These are phyloP conservation scores for Boletus vinaceobasis DNA, from an alignment of 768 basidiomycete genomes.

Conservation along the genomic window DNA sequence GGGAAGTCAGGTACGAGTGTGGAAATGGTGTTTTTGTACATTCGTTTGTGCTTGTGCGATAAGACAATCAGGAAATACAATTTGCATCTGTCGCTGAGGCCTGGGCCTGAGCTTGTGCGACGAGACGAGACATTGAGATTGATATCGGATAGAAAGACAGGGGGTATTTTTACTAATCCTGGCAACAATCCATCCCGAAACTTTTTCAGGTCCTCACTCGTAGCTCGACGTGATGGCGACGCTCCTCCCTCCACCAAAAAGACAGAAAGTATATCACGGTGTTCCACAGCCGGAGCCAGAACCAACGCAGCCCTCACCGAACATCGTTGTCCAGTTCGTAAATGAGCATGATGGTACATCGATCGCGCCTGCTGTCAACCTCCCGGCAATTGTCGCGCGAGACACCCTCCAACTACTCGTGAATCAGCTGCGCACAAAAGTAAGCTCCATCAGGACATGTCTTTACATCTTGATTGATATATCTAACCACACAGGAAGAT, in stretches of 20 bases:
- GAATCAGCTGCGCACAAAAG: constrained; percentile 79
- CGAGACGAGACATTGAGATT: no score
- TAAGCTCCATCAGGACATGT: constrained; percentile 34
- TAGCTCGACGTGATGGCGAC: constrained; percentile 62
- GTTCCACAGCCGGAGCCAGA: constrained; percentile 61
- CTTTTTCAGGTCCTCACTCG: not conserved
- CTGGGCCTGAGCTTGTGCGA: not conserved
- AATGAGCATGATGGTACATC: constrained; percentile 79
- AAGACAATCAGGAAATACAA: not conserved
- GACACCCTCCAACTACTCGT: constrained; percentile 86
- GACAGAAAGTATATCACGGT: constrained; percentile 79
- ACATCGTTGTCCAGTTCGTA: constrained; percentile 89
- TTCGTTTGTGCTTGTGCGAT: not conserved
- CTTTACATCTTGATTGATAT: constrained; percentile 7
- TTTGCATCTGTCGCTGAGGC: not conserved
- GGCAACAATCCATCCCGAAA: not conserved
- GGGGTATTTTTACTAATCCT: constrained; percentile 19
- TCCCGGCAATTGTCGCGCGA: constrained; percentile 83
- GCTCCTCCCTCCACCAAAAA: constrained; percentile 82
- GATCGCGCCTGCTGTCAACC: constrained; percentile 82
- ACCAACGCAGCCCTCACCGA: constrained; percentile 46
- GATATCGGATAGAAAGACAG: not conserved
- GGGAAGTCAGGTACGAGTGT: not conserved
- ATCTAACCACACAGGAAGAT: constrained; percentile 31
- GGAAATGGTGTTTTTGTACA: not conserved